Evolutionary conservation across 495 filamentous ascomycete genomes (phyloP).

Genomic region (Melanomma pulvis-pyrius): DNA sequence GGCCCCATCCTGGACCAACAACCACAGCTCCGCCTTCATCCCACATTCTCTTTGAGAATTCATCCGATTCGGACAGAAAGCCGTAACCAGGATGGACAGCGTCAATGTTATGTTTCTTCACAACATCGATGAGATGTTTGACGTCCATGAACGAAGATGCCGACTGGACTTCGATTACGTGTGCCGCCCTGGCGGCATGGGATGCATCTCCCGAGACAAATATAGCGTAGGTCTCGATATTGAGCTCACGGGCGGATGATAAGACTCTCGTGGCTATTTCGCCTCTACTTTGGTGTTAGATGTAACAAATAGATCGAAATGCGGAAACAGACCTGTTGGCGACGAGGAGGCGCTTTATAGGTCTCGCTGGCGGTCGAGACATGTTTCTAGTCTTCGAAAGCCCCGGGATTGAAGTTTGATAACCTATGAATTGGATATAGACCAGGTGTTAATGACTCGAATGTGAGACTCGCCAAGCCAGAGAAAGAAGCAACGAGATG

Average conservation of each 20-base stretch:
- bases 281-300: conserved; percentile 50
- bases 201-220: conserved; percentile 58
- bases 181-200: conserved; percentile 53
- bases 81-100: conserved; percentile 66
- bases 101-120: conserved; percentile 55
- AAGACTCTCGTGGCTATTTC: conserved; percentile 65
- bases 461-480: conserved; percentile 16
- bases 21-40: conserved; percentile 54
- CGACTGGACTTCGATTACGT: conserved; percentile 54
- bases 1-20: conserved; percentile 58
- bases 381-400: conserved; percentile 8
- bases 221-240: conserved; percentile 57
- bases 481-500: neutral
- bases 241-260: conserved; percentile 58
- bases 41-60: conserved; percentile 57
- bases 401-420: neutral
- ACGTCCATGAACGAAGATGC: conserved; percentile 58
- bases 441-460: conserved; percentile 11
- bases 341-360: conserved; percentile 58
- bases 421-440: neutral
- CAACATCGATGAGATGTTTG: conserved; percentile 50
- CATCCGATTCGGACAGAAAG: conserved; percentile 62
- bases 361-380: conserved; percentile 39
- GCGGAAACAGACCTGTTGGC: conserved; percentile 55
- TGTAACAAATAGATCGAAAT: neutral